Percentiles rank a stretch among this genome's conserved stretches.
Evolutionary conservation across 2,329 filamentous ascomycete species (phyloP).

Genomic region (Aciculosporium take): DNA sequence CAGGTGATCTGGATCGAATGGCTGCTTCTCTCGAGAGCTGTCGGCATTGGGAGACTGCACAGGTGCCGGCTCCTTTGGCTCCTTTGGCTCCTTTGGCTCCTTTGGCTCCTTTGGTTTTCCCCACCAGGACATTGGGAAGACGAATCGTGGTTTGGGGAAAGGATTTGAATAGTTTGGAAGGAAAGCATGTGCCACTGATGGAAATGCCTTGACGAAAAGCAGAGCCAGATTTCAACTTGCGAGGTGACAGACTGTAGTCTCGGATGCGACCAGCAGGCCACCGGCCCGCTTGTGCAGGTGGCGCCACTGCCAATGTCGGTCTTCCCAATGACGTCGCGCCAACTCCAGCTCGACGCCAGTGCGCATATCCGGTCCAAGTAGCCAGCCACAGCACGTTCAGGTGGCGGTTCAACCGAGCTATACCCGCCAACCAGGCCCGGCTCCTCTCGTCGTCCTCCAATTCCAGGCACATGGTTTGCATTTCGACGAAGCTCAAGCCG

Average conservation of each 20-base stretch:
- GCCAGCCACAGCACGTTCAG: neutral
- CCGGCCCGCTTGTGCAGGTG: neutral
- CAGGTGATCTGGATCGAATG: slow-evolving; percentile 32
- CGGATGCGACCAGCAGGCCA: neutral
- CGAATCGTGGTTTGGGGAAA: neutral
- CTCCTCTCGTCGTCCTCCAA: slow-evolving; percentile 16
- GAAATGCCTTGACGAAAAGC: neutral
- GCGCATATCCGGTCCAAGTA: too few relatives aligned
- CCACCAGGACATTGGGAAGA: slow-evolving; percentile 28
- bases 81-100: too few relatives aligned
- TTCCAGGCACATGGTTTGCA: slow-evolving; percentile 17
- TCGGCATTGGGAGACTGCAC: slow-evolving; percentile 6
- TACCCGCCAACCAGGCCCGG: slow-evolving; percentile 12
- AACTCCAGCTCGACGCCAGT: neutral
- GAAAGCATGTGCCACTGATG: too few relatives aligned
- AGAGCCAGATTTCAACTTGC: too few relatives aligned
- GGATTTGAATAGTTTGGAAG: neutral
- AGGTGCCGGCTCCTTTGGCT: slow-evolving; percentile 14
- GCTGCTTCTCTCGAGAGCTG: slow-evolving; percentile 11
- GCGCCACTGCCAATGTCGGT: neutral
- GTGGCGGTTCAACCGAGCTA: slow-evolving; percentile 13
- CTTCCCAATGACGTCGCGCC: slow-evolving; percentile 1
- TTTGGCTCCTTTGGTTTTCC: slow-evolving; percentile 23
- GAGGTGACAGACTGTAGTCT: too few relatives aligned
- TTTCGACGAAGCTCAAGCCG: slow-evolving; percentile 11